These are phyloP conservation scores for Haematococcus sp. DNA, from an alignment of 139 green algal species.

Conservation along the genomic window DNA sequence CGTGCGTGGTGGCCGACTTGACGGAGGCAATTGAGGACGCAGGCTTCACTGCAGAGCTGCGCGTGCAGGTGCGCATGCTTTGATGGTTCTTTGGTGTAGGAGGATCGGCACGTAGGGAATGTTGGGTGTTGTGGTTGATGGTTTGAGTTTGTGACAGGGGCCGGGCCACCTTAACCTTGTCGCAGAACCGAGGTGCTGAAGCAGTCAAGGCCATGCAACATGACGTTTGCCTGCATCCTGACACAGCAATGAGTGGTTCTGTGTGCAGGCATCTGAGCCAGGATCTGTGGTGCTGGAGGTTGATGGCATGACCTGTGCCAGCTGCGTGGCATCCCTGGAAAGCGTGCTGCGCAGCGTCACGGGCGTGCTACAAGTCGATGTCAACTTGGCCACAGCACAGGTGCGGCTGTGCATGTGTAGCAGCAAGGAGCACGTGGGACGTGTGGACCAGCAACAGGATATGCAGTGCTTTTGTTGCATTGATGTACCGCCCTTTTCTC, in stretches of 20 bases:
- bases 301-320: constrained; percentile 78
- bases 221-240: too few relatives aligned
- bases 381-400: constrained; percentile 40
- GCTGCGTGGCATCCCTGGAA: constrained; percentile 72
- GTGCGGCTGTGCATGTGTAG: constrained; percentile 4
- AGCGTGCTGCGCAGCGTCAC: constrained; percentile 35
- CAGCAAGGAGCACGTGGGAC: constrained; percentile 3
- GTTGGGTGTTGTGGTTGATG: too few relatives aligned
- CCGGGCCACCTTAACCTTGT: too few relatives aligned
- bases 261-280: background rate
- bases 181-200: too few relatives aligned
- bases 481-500: background rate
- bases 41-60: constrained; percentile 66
- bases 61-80: constrained; percentile 4
- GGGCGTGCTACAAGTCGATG: constrained; percentile 47
- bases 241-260: too few relatives aligned
- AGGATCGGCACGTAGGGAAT: too few relatives aligned
- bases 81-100: too few relatives aligned
- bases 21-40: constrained; percentile 57
- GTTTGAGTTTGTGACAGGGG: too few relatives aligned
- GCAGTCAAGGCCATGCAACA: too few relatives aligned
- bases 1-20: constrained; percentile 24
- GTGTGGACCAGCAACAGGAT: background rate
- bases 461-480: background rate
- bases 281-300: constrained; percentile 9